These are phyloP conservation scores for Kodamaea suecica DNA, from an alignment of 1,139 yeast genomes.

Conservation along the genomic window DNA sequence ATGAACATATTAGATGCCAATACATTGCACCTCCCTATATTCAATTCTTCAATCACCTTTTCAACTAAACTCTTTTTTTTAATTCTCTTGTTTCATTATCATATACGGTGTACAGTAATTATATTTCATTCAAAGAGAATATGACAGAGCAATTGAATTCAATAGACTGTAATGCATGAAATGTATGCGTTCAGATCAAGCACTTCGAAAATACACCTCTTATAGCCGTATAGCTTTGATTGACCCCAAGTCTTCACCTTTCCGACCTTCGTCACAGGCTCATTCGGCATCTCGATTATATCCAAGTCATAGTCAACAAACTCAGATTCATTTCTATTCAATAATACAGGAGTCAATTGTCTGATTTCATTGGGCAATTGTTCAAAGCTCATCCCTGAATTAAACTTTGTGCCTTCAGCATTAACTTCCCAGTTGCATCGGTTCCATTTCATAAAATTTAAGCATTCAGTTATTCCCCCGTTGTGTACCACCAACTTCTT, in stretches of 20 bases:
- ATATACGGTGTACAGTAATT: neutral
- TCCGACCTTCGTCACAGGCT: slow-evolving; percentile 45
- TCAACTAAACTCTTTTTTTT: too few relatives aligned
- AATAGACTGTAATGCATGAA: slow-evolving; percentile 29
- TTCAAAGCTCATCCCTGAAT: slow-evolving; percentile 32
- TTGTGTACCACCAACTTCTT: slow-evolving; percentile 48
- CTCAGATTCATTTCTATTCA: slow-evolving; percentile 52
- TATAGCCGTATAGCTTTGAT: slow-evolving; percentile 45
- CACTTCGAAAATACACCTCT: slow-evolving; percentile 53
- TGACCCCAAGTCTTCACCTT: slow-evolving; percentile 49
- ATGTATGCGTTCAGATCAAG: slow-evolving; percentile 39
- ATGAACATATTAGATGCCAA: too few relatives aligned
- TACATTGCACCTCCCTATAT: too few relatives aligned
- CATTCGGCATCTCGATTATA: slow-evolving; percentile 23
- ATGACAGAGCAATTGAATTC: too few relatives aligned
- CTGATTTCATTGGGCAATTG: slow-evolving; percentile 27
- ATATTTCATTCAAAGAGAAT: too few relatives aligned
- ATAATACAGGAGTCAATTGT: slow-evolving; percentile 38
- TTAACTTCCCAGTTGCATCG: slow-evolving; percentile 39
- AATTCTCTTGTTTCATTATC: slow-evolving; percentile 1
- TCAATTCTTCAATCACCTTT: too few relatives aligned
- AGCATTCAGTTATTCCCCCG: slow-evolving; percentile 47
- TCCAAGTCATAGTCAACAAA: slow-evolving; percentile 40
- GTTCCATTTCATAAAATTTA: slow-evolving; percentile 51
- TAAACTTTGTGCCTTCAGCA: slow-evolving; percentile 15